These are phyloP conservation scores for Cladophialophora chaetospira DNA, from an alignment of 2,329 filamentous ascomycete species.

Conservation along the genomic window DNA sequence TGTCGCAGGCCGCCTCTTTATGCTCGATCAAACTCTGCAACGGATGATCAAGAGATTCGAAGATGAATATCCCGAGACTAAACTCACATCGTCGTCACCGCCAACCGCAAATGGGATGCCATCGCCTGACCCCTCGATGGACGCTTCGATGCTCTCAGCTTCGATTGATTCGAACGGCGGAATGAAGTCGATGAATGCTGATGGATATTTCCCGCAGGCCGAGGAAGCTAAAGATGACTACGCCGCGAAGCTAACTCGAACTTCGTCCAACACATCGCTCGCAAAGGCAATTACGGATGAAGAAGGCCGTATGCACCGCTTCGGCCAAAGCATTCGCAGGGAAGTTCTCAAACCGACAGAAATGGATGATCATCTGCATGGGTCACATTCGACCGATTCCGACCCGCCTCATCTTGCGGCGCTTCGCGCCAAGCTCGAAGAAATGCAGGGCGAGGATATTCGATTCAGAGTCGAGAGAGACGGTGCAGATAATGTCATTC, in stretches of 20 bases:
- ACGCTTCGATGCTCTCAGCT: slow-evolving; percentile 21
- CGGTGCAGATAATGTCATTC: slow-evolving; percentile 44
- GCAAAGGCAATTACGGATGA: slow-evolving; percentile 66
- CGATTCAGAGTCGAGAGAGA: slow-evolving; percentile 43
- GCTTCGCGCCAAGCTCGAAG: slow-evolving; percentile 47
- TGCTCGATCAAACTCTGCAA: slow-evolving; percentile 84
- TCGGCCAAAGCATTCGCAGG: slow-evolving; percentile 67
- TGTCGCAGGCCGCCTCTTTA: slow-evolving; percentile 69
- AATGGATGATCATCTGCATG: slow-evolving; percentile 42
- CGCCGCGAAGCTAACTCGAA: slow-evolving; percentile 56
- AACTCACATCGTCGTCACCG: slow-evolving; percentile 31
- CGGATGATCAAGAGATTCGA: slow-evolving; percentile 95
- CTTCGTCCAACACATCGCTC: slow-evolving; percentile 68
- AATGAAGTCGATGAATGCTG: slow-evolving; percentile 15
- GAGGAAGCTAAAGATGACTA: slow-evolving; percentile 44
- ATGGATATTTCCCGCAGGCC: slow-evolving; percentile 38
- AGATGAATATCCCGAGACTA: slow-evolving; percentile 84
- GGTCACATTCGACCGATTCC: slow-evolving; percentile 41
- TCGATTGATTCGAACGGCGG: slow-evolving; percentile 21
- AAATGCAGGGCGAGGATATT: slow-evolving; percentile 46
- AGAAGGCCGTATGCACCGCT: slow-evolving; percentile 70
- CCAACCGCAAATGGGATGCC: slow-evolving; percentile 20
- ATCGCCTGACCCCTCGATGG: slow-evolving; percentile 25
- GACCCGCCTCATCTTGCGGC: slow-evolving; percentile 49
- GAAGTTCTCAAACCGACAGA: slow-evolving; percentile 58